A percentile compares a stretch with the other conserved stretches of the same genome.
phyloP scores from a whole-genome alignment of 1,284 basidiomycete genomes.

The Cystobasidium sp. region DNA sequence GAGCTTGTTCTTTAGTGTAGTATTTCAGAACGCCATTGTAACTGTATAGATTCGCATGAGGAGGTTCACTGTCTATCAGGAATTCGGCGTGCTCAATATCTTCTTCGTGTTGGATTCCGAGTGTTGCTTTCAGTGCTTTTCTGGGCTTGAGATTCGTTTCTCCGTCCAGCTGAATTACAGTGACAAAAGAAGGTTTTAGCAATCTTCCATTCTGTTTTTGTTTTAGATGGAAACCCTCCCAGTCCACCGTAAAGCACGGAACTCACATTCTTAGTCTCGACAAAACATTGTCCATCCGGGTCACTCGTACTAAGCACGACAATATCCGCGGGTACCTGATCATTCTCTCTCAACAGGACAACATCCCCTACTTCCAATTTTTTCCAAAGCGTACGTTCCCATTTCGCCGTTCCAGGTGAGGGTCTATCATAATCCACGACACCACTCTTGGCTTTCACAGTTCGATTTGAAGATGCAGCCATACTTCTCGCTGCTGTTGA shows the following conservation, averaged over 20 bases:
- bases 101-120: conserved; percentile 79
- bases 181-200: conserved; percentile 67
- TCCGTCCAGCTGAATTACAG: conserved; percentile 69
- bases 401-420: conserved; percentile 72
- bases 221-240: not conserved
- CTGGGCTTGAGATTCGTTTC: conserved; percentile 95
- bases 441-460: conserved; percentile 60
- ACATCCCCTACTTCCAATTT: conserved; percentile 98
- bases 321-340: conserved; percentile 94
- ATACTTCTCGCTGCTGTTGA: conserved; percentile 59
- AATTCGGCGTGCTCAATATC: conserved; percentile 87
- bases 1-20: conserved; percentile 55
- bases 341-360: conserved; percentile 86
- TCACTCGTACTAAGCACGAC: conserved; percentile 74
- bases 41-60: conserved; percentile 88
- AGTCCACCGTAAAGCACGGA: not conserved
- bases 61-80: conserved; percentile 86
- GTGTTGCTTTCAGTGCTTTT: conserved; percentile 75
- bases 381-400: conserved; percentile 98
- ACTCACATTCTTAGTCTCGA: conserved; percentile 59
- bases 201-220: no score
- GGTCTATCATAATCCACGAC: conserved; percentile 78
- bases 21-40: conserved; percentile 87
- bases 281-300: conserved; percentile 58
- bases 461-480: conserved; percentile 19